Evolutionary conservation across 208 protist genomes (phyloP), one percentile per base, ranked within the genome.

Genomic region (Trypanosoma vivax): DNA sequence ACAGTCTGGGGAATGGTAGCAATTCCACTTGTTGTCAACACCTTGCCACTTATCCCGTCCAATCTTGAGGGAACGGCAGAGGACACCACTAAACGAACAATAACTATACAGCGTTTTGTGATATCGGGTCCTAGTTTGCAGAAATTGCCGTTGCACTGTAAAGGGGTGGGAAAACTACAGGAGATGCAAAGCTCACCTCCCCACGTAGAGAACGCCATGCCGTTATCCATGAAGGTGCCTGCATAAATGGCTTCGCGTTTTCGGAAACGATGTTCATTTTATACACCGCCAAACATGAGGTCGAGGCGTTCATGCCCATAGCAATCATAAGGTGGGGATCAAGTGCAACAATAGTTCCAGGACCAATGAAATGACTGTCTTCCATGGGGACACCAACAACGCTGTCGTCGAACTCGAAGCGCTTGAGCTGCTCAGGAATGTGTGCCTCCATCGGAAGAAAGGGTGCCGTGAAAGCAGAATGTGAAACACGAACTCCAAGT

Each of bases 281-380:
- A 41, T 88, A 90, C n/a, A 88, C 52, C 5, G 84, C 72, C 43
- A 83, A 71, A 19, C 27, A 59, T 29, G 74, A 28, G 0, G 50
- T 24, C 1, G 80, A 84, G 25, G 85, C 53, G 60, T 94, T 90
- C 11, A 65, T 33, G 1, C 83, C 79, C 41, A 91, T 82, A 1
- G 54, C 87, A 71, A 89, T 77, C 72, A 94, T 73, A 41, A 94
- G 48, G 50, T 88, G 79, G 10, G 87, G 87, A 40, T 94, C 80
- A 7, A 88, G 48, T 35, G 84, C 72, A 50, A 91, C 70, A 49
- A 91, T 78, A 3, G 76, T 68, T 11, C 87, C 87, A 10, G 73
- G 68, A 2, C 39, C 51, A 39, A 88, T 77, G 13, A 13, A 28
- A 33, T 58, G 59, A 24, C 19, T 28, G 10, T 38, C 30, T 4